phyloP scores from a whole-genome alignment of 75 land plant genomes.

The Ceratopteris richardii region DNA sequence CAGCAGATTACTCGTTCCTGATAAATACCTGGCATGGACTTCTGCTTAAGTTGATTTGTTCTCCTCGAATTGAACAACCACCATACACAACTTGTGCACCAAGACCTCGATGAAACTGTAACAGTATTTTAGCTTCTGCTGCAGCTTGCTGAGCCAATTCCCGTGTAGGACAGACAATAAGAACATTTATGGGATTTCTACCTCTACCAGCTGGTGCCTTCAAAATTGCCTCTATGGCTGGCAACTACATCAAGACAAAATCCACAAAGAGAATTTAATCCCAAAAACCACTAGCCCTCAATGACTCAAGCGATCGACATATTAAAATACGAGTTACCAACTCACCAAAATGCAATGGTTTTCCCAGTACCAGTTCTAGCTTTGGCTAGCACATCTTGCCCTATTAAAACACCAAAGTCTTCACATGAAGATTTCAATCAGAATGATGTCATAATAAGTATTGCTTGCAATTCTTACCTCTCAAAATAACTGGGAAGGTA shows the following conservation, averaged over 20 bases:
- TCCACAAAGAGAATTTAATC: background rate
- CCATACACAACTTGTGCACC: slow-evolving; percentile 96
- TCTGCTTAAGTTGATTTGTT: slow-evolving; percentile 70
- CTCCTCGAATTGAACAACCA: slow-evolving; percentile 62
- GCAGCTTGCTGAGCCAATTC: slow-evolving; percentile 96
- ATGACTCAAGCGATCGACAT: background rate
- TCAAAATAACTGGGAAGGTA: slow-evolving; percentile 82
- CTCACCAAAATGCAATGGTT: slow-evolving; percentile 93
- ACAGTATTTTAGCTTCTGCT: slow-evolving; percentile 65
- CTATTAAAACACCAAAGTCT: slow-evolving; percentile 20
- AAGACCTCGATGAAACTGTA: slow-evolving; percentile 75
- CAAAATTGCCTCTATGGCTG: slow-evolving; percentile 76
- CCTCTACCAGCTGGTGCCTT: slow-evolving; percentile 36
- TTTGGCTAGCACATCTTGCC: slow-evolving; percentile 93
- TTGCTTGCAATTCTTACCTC: slow-evolving; percentile 36
- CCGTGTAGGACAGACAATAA: slow-evolving; percentile 90
- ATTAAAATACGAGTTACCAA: background rate
- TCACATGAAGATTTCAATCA: background rate
- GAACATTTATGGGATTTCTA: slow-evolving; percentile 62
- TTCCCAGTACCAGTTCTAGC: slow-evolving; percentile 99
- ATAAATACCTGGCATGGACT: slow-evolving; percentile 81
- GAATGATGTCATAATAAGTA: background rate
- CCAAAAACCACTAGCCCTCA: background rate
- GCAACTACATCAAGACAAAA: slow-evolving; percentile 57
- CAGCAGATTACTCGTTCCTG: too few relatives aligned